Percentiles rank a stretch among this genome's conserved stretches.
These are phyloP conservation scores for Ophiostoma piceae DNA, from an alignment of 2,329 filamentous ascomycete genomes.

Conservation along the genomic window DNA sequence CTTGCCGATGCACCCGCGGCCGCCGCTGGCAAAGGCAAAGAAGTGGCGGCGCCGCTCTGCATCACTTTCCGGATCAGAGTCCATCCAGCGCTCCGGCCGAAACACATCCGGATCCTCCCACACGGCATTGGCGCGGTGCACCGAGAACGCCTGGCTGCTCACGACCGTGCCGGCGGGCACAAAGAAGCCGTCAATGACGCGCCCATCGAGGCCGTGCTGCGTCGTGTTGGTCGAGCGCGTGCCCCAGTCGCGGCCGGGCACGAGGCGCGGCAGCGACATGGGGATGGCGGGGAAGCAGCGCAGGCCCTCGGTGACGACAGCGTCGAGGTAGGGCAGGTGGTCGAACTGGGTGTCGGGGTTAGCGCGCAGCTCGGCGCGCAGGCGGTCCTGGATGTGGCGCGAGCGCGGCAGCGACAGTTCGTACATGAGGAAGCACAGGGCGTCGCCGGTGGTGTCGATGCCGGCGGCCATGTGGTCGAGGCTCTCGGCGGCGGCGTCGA, in stretches of 20 bases:
- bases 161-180: constrained; percentile 52
- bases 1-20: constrained; percentile 60
- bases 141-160: constrained; percentile 57
- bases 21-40: constrained; percentile 62
- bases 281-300: constrained; percentile 60
- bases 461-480: constrained; percentile 67
- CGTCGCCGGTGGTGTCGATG: constrained; percentile 68
- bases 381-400: constrained; percentile 44
- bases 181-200: constrained; percentile 50
- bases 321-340: constrained; percentile 55
- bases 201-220: constrained; percentile 34
- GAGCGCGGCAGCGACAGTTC: constrained; percentile 59
- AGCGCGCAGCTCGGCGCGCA: constrained; percentile 48
- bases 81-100: constrained; percentile 78
- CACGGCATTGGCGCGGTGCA: constrained; percentile 56
- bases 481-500: constrained; percentile 61
- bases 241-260: constrained; percentile 39
- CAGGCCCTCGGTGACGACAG: constrained; percentile 57
- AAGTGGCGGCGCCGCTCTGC: constrained; percentile 59
- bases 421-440: constrained; percentile 65
- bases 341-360: constrained; percentile 37
- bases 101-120: constrained; percentile 76
- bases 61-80: constrained; percentile 56
- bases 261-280: constrained; percentile 60
- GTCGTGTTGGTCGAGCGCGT: neutral